phyloP scores from a whole-genome alignment of 768 basidiomycete genomes.

The Termitomyces sp. region DNA sequence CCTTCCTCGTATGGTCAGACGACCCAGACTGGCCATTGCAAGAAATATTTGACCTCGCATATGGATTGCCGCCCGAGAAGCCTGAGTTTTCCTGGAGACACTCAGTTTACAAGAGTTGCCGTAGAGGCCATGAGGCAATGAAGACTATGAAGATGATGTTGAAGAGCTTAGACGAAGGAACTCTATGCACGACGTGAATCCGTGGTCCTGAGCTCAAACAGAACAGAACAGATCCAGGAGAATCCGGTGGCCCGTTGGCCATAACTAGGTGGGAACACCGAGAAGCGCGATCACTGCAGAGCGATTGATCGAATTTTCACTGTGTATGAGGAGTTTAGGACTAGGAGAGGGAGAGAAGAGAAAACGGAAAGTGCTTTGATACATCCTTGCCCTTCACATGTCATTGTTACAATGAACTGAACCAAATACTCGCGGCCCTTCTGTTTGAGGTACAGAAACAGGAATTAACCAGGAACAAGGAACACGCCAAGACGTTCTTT shows the following conservation, averaged over 20 bases:
- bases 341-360: not conserved
- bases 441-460: not conserved
- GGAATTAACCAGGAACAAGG: not conserved
- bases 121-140: not conserved
- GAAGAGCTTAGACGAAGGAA: not conserved
- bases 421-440: not conserved
- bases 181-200: not conserved
- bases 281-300: too few species aligned
- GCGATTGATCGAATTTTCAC: too few species aligned
- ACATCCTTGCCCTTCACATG: not conserved
- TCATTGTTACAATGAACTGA: too few species aligned
- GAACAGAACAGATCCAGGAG: not conserved
- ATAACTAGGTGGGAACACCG: not conserved
- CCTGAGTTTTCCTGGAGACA: not conserved
- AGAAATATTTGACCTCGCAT: not conserved
- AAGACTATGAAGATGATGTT: not conserved
- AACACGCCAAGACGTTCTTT: not conserved
- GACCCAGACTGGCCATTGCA: not conserved
- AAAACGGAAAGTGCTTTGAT: not conserved
- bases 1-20: too few species aligned
- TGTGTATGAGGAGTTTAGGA: not conserved
- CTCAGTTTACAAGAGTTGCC: not conserved
- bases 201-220: not conserved
- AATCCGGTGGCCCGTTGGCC: not conserved
- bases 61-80: not conserved